A percentile compares a stretch with the other conserved stretches of the same genome.
phyloP scores from a whole-genome alignment of 2,329 filamentous ascomycete genomes.

The Elsinoe fawcettii region DNA sequence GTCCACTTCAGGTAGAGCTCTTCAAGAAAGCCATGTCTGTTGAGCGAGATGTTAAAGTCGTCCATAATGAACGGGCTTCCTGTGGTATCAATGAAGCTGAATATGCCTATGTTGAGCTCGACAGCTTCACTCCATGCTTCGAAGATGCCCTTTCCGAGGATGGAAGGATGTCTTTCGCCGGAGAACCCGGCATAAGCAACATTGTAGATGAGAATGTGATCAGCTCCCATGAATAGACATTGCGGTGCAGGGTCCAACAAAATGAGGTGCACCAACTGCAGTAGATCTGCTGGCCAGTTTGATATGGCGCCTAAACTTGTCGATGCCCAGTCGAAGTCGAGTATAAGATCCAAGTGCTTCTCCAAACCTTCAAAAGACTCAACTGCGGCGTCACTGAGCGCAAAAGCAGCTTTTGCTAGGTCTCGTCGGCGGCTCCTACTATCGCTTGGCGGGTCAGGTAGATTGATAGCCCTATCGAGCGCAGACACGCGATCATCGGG shows the following conservation, averaged over 20 bases:
- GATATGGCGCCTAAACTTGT: constrained; percentile 16
- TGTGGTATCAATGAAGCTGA: constrained; percentile 13
- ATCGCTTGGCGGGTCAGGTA: not conserved
- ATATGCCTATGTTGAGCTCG: constrained; percentile 9
- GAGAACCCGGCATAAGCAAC: constrained; percentile 14
- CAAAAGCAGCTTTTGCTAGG: not conserved
- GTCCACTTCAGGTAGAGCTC: constrained; percentile 16
- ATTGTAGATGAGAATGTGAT: constrained; percentile 18
- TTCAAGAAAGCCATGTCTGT: constrained; percentile 15
- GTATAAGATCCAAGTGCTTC: constrained; percentile 2
- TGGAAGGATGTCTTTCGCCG: constrained; percentile 16
- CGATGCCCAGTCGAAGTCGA: constrained; percentile 15
- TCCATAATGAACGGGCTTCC: constrained; percentile 13
- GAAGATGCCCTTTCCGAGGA: constrained; percentile 9
- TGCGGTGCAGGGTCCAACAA: constrained; percentile 18
- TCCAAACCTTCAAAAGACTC: not conserved
- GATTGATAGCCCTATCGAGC: not conserved
- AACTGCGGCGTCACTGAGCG: not conserved
- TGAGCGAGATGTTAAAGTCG: constrained; percentile 14
- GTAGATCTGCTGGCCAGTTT: constrained; percentile 17
- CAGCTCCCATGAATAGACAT: constrained; percentile 15
- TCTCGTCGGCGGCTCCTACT: not conserved
- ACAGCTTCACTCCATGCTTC: constrained; percentile 9
- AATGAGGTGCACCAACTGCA: constrained; percentile 17
- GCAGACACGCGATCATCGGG: not conserved